Conservation (phyloP, 345 rosid genomes). For the Moricandia moricandioides region DNA sequence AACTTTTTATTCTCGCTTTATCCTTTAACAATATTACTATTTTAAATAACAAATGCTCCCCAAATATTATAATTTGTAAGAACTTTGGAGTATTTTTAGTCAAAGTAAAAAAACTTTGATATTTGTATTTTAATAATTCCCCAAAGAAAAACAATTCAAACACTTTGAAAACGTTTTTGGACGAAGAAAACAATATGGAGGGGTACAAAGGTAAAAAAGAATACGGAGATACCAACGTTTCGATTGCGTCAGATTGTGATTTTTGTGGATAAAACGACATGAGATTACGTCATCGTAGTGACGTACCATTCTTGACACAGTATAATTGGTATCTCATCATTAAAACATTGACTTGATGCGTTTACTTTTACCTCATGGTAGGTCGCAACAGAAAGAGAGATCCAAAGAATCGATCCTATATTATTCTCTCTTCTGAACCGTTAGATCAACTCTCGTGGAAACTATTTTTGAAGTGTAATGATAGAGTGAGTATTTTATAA, state of each 20-base stretch:
- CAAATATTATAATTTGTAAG: not conserved
- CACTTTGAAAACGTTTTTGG: not conserved
- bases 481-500: not conserved
- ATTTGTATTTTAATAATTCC: not conserved
- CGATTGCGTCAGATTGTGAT: slow-evolving; percentile 9
- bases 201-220: slow-evolving; percentile 22
- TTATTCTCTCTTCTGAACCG: not conserved
- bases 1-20: not conserved
- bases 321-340: not conserved
- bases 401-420: not conserved
- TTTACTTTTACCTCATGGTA: slow-evolving; percentile 27
- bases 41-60: not conserved
- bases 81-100: not conserved
- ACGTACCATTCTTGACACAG: slow-evolving; percentile 3
- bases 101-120: not conserved
- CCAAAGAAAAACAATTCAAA: not conserved
- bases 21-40: not conserved
- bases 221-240: not conserved
- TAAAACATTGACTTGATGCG: slow-evolving; percentile 23
- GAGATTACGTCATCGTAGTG: not conserved
- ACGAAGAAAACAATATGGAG: not conserved
- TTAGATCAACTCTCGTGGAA: not conserved
- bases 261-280: slow-evolving; percentile 3
- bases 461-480: not conserved
- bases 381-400: slow-evolving; percentile 12